Base-by-base conservation (phyloP, 768 basidiomycete genomes). In the Hericium coralloides region DNA sequence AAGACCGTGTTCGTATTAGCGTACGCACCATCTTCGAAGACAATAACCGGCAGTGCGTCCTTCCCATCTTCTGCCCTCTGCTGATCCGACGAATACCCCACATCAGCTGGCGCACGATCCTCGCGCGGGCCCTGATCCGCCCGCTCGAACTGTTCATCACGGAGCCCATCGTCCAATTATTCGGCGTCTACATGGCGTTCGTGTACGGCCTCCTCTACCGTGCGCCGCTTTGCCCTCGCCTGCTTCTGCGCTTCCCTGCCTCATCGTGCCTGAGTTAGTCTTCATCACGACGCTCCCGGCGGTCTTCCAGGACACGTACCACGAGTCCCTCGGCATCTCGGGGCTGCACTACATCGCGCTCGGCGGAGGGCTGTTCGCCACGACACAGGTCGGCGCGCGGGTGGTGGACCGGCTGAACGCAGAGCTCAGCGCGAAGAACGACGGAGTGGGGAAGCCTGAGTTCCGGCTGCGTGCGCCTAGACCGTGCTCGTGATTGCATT, bases 281-380 rank as follows among this genome's bases (percentile, higher is more conserved):
- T 84, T 85, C 65, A 69, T 89, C 37, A 85, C 85, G 1, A 85
- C 79, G 0, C 79, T 89, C 25, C 81, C 87, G 0, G 60, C 68
- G 0, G 85, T 87, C 47, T 89, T 83, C 61, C 66, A 73, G 52
- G 69, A 70, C 3, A 67, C 76, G 0, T 91, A 91, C 63, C 68
- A 76, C 39, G 69, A 87, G 65, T 59, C 65, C 0, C 67, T 77
- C 10, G 84, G 87, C 3, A 82, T 84, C 52, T 74, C 80, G 0
- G 84, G 87, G 0, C 67, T 90, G 31, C 74, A 91, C 63, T 93
- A 90, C 61, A 72, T 91, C 57, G 79, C 88, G 0, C 75, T 91
- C 7, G 89, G 86, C 0, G n/a, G 84, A 2, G 87, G 88, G 2
- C 68, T 87, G 18, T 64, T 72, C 1, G 58, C 69, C 2, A 76